phyloP scores from a whole-genome alignment of 768 basidiomycete genomes.

The Obba rivulosa region DNA sequence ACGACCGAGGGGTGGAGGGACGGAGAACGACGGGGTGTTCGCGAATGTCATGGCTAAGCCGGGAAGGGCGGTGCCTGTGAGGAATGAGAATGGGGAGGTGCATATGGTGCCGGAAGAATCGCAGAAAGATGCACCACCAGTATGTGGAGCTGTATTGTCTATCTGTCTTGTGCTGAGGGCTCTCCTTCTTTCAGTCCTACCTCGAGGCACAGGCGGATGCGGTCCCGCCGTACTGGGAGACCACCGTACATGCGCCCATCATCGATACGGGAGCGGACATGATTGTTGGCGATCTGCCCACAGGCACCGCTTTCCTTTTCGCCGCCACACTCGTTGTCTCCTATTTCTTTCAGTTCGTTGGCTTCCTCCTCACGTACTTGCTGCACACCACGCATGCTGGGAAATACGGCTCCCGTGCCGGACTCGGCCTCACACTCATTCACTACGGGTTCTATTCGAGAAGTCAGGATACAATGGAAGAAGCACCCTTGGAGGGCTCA shows the following conservation, averaged over 20 bases:
- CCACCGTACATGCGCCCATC: slow-evolving; percentile 80
- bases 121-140: slow-evolving; percentile 82
- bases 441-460: slow-evolving; percentile 70
- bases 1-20: slow-evolving; percentile 53
- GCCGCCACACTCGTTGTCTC: slow-evolving; percentile 77
- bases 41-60: slow-evolving; percentile 94
- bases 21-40: slow-evolving; percentile 91
- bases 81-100: slow-evolving; percentile 47
- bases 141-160: slow-evolving; percentile 37
- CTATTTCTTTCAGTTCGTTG: slow-evolving; percentile 96
- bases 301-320: slow-evolving; percentile 74
- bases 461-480: slow-evolving; percentile 8
- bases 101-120: slow-evolving; percentile 73
- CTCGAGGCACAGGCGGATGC: slow-evolving; percentile 82
- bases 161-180: not conserved
- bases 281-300: slow-evolving; percentile 88
- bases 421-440: slow-evolving; percentile 92
- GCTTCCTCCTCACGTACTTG: slow-evolving; percentile 88
- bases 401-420: slow-evolving; percentile 89
- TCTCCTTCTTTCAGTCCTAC: slow-evolving; percentile 64
- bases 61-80: slow-evolving; percentile 35
- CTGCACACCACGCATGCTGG: slow-evolving; percentile 90
- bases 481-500: not conserved
- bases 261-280: slow-evolving; percentile 53
- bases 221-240: slow-evolving; percentile 96